A percentile compares a stretch with the other conserved stretches of the same genome.
Conservation (phyloP, 2,329 filamentous ascomycete species). For the Sporothrix globosa region DNA sequence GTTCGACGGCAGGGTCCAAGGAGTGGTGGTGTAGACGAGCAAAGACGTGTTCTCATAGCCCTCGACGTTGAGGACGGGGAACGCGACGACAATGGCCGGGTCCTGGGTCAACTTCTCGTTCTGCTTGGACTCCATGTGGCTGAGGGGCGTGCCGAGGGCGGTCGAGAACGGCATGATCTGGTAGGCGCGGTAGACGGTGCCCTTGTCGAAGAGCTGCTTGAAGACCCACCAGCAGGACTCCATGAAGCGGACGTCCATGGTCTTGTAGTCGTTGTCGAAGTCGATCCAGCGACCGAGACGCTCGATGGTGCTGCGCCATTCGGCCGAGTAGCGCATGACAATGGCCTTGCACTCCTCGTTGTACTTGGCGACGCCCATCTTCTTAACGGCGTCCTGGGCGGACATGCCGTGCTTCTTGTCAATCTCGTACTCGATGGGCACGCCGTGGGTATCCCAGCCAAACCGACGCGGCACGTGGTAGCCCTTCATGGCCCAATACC, state of each 20-base stretch:
- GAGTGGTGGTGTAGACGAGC: constrained; percentile 86
- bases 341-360: constrained; percentile 90
- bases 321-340: constrained; percentile 84
- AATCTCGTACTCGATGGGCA: constrained; percentile 96
- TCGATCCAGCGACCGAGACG: constrained; percentile 93
- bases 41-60: constrained; percentile 75
- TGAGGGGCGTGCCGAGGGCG: constrained; percentile 82
- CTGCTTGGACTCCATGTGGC: constrained; percentile 91
- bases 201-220: constrained; percentile 89
- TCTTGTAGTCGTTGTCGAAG: constrained; percentile 98
- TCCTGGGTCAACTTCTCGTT: constrained; percentile 95
- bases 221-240: constrained; percentile 97
- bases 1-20: constrained; percentile 80
- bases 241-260: constrained; percentile 95
- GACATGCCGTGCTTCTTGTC: constrained; percentile 93
- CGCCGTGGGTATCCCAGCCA: constrained; percentile 91
- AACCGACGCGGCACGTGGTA: constrained; percentile 90
- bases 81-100: constrained; percentile 84
- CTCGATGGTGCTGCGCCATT: constrained; percentile 89
- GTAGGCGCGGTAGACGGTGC: constrained; percentile 84
- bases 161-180: constrained; percentile 96
- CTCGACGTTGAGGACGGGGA: constrained; percentile 79
- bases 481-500: constrained; percentile 80
- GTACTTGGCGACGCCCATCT: constrained; percentile 87
- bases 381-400: constrained; percentile 77